Conservation (phyloP, 345 rosid genomes). For the Hypericum perforatum region DNA sequence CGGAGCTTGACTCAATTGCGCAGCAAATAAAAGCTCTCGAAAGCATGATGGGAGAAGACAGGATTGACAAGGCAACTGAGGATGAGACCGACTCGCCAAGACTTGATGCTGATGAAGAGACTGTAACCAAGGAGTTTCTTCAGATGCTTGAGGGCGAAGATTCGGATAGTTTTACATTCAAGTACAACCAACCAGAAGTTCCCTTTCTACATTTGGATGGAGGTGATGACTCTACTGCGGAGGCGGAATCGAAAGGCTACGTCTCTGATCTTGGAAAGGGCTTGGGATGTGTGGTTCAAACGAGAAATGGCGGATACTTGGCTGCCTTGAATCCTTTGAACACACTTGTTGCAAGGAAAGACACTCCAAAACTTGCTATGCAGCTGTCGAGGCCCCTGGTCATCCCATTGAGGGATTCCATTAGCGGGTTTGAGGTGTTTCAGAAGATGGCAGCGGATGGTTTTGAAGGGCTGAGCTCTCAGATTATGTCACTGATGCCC, state of each 20-base stretch:
- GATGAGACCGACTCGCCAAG: constrained; percentile 48
- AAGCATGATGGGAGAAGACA: constrained; percentile 62
- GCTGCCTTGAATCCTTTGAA: constrained; percentile 84
- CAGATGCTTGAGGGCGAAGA: constrained; percentile 68
- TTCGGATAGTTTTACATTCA: constrained; percentile 23
- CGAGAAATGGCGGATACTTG: constrained; percentile 82
- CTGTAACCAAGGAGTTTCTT: constrained; percentile 77
- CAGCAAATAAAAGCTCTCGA: constrained; percentile 91
- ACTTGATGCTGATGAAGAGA: constrained; percentile 77
- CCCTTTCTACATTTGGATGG: constrained; percentile 42
- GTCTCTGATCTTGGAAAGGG: constrained; percentile 85
- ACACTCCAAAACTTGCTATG: constrained; percentile 81
- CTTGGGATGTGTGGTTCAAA: constrained; percentile 76
- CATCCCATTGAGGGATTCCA: constrained; percentile 24
- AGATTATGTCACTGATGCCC: constrained; percentile 52
- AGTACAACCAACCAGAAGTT: constrained; percentile 32
- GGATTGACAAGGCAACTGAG: constrained; percentile 18
- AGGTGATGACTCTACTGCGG: constrained; percentile 24
- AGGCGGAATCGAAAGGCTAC: constrained; percentile 43
- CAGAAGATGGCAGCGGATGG: constrained; percentile 61
- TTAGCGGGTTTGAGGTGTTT: constrained; percentile 59
- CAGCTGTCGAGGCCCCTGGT: constrained; percentile 78
- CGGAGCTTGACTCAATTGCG: constrained; percentile 81
- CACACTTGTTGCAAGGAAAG: constrained; percentile 47
- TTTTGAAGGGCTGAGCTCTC: constrained; percentile 49